Conservation (phyloP, 306 rosid species). For the Begonia fuchsioides region DNA sequence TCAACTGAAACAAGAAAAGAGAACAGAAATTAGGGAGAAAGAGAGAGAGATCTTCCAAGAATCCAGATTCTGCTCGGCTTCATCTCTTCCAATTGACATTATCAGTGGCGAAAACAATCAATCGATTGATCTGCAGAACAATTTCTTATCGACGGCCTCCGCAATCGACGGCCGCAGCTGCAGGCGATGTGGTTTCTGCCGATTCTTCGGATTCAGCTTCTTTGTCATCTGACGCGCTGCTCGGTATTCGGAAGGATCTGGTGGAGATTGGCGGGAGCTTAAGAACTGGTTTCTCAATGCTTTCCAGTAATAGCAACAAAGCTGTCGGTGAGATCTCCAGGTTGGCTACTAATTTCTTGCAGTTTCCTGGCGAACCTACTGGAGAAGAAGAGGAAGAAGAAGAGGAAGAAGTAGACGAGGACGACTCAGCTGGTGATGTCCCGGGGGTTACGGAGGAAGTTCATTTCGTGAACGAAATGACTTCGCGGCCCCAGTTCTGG, state of each 20-base stretch:
- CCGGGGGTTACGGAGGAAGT: slow-evolving; percentile 67
- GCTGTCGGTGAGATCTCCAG: slow-evolving; percentile 66
- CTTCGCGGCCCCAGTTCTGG: slow-evolving; percentile 62
- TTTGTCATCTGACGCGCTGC: slow-evolving; percentile 21
- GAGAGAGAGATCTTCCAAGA: not conserved
- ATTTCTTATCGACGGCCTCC: slow-evolving; percentile 92
- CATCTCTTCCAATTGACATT: slow-evolving; percentile 2
- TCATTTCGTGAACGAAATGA: slow-evolving; percentile 47
- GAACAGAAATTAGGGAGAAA: too few species aligned
- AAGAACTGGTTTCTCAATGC: slow-evolving; percentile 47
- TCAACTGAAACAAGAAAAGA: too few species aligned
- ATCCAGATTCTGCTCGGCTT: too few species aligned
- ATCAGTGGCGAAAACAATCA: too few species aligned
- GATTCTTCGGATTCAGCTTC: slow-evolving; percentile 6
- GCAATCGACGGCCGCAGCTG: slow-evolving; percentile 8
- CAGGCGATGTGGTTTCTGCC: slow-evolving; percentile 1
- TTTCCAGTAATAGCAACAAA: slow-evolving; percentile 44
- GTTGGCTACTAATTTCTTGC: slow-evolving; percentile 57
- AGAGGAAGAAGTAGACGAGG: too few species aligned
- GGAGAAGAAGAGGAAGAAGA: slow-evolving; percentile 18
- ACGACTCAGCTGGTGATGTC: slow-evolving; percentile 13
- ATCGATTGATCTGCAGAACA: not conserved
- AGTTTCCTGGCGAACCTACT: slow-evolving; percentile 11
- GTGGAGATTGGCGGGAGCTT: slow-evolving; percentile 83
- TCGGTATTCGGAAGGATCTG: slow-evolving; percentile 78